These are phyloP conservation scores for Aegilops sharonensis DNA, from an alignment of 176 grass and related monocot genomes.

Conservation along the genomic window DNA sequence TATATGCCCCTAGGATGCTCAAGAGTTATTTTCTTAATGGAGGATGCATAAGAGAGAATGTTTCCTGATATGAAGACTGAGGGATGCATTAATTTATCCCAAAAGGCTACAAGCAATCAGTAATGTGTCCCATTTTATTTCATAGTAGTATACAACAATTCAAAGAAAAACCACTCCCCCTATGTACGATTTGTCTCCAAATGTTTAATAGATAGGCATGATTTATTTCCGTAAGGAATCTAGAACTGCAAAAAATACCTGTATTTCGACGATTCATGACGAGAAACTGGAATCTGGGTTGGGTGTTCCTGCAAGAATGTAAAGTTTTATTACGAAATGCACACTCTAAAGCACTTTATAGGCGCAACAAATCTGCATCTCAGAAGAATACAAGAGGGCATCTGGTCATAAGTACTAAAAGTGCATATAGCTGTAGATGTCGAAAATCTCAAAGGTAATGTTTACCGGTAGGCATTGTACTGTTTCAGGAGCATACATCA, in stretches of 20 bases:
- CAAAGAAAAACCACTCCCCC: not conserved
- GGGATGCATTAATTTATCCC: not conserved
- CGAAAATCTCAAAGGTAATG: not conserved
- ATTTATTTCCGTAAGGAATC: not conserved
- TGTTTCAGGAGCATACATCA: not conserved
- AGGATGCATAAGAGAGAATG: not conserved
- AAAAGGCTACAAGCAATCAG: not conserved
- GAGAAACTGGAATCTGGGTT: slow-evolving; percentile 62
- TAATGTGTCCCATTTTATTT: no score
- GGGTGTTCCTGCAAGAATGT: slow-evolving; percentile 43
- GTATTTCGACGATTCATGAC: slow-evolving; percentile 64
- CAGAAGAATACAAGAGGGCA: not conserved
- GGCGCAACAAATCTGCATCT: not conserved
- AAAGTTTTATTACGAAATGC: not conserved
- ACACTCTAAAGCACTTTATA: slow-evolving; percentile 5
- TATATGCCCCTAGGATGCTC: not conserved
- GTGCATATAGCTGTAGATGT: not conserved
- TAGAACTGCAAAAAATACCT: slow-evolving; percentile 36
- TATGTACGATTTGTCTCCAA: not conserved
- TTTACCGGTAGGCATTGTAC: not conserved
- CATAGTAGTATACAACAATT: not conserved
- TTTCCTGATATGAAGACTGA: not conserved
- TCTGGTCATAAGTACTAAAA: not conserved
- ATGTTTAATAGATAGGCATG: not conserved
- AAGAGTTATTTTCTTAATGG: not conserved